These are phyloP conservation scores for Sechiopsis laciniata DNA, from an alignment of 306 rosid species.

Conservation along the genomic window DNA sequence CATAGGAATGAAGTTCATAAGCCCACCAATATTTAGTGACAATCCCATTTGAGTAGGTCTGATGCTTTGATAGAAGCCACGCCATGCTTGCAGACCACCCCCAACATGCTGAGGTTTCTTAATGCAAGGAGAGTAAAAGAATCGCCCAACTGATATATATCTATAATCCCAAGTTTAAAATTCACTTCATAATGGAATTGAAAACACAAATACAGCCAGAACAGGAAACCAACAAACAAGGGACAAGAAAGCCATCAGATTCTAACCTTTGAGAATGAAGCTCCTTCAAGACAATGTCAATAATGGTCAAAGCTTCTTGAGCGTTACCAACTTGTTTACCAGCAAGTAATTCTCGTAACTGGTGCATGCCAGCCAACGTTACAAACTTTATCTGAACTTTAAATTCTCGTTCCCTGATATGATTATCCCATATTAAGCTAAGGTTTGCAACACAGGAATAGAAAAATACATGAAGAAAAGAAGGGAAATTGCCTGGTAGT, in stretches of 20 bases:
- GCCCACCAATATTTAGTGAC: conserved; percentile 76
- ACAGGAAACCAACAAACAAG: conserved; percentile 16
- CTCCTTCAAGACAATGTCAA: conserved; percentile 87
- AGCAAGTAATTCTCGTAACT: conserved; percentile 71
- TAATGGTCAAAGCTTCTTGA: conserved; percentile 90
- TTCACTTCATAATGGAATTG: not conserved
- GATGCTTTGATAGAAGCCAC: conserved; percentile 94
- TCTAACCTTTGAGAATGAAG: conserved; percentile 73
- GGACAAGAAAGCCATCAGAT: not conserved
- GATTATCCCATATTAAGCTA: conserved; percentile 19
- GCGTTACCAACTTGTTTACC: conserved; percentile 91
- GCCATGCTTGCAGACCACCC: conserved; percentile 95
- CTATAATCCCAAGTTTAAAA: conserved; percentile 31
- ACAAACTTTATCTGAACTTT: conserved; percentile 78
- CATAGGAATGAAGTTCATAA: not conserved
- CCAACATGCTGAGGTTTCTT: conserved; percentile 81
- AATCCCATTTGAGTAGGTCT: conserved; percentile 99
- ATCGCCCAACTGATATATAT: conserved; percentile 87
- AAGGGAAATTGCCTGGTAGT: conserved; percentile 45
- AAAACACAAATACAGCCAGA: not conserved
- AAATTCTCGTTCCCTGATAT: conserved; percentile 77
- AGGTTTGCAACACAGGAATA: not conserved
- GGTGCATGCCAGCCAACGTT: conserved; percentile 89
- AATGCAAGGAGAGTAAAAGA: conserved; percentile 74
- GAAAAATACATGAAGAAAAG: not conserved